Percentiles rank a stretch among this genome's conserved stretches.
phyloP scores from a whole-genome alignment of 805 yeast genomes.

The Tetrapisispora nanseiensis region DNA sequence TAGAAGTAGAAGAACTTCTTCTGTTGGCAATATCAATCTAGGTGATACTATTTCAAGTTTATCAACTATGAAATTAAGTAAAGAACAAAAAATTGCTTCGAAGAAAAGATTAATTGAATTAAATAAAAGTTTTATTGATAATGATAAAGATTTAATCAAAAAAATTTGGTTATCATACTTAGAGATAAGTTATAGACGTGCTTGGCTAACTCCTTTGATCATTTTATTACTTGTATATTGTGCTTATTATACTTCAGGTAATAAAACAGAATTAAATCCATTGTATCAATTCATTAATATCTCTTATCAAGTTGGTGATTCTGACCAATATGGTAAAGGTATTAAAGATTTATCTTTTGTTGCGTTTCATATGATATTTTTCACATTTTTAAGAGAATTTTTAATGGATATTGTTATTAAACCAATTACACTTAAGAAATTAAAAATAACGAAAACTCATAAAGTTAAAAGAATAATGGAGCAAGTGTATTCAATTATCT shows the following conservation, averaged over 20 bases:
- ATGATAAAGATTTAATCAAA: conserved; percentile 39
- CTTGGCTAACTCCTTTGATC: conserved; percentile 58
- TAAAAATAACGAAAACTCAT: conserved; percentile 22
- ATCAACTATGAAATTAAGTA: conserved; percentile 50
- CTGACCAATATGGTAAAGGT: conserved; percentile 73
- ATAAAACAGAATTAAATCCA: conserved; percentile 44
- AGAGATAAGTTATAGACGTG: conserved; percentile 41
- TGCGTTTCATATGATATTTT: conserved; percentile 61
- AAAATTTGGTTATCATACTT: conserved; percentile 44
- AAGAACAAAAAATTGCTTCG: conserved; percentile 33
- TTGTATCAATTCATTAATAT: conserved; percentile 48
- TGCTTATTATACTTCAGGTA: conserved; percentile 41
- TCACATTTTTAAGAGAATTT: conserved; percentile 81
- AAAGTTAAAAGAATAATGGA: conserved; percentile 75
- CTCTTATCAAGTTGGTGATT: conserved; percentile 47
- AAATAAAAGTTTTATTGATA: conserved; percentile 14
- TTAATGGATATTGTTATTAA: conserved; percentile 64
- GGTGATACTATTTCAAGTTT: conserved; percentile 63
- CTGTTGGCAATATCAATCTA: conserved; percentile 58
- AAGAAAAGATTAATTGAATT: conserved; percentile 8
- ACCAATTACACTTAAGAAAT: conserved; percentile 49
- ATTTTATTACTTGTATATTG: conserved; percentile 32
- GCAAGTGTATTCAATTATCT: conserved; percentile 70
- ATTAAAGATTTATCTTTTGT: conserved; percentile 66
- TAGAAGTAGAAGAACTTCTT: conserved; percentile 41